A percentile compares a stretch with the other conserved stretches of the same genome.
Conservation (phyloP, 2,329 filamentous ascomycete species). For the Colletotrichum cordylinicola region DNA sequence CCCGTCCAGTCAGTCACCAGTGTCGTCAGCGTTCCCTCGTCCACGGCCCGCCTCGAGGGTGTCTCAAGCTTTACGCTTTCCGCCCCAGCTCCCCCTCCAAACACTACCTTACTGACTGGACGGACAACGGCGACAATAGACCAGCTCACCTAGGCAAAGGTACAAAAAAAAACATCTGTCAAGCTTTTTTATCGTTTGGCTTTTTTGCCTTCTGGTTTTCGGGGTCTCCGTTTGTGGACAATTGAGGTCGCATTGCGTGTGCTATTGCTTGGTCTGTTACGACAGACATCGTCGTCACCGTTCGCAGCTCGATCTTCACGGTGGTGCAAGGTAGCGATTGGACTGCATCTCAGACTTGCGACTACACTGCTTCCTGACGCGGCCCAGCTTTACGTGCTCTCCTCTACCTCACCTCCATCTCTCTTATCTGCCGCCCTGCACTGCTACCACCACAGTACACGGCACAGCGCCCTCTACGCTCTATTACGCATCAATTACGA, state of each 20-base stretch:
- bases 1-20: background rate
- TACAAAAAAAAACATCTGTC: background rate
- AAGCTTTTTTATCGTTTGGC: background rate
- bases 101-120: background rate
- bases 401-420: background rate
- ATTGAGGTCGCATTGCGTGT: background rate
- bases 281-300: background rate
- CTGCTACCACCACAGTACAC: background rate
- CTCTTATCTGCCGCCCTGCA: background rate
- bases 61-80: constrained; percentile 13
- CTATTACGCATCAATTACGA: constrained; percentile 29
- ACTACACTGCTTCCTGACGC: background rate
- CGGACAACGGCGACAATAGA: background rate
- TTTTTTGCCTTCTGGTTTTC: background rate
- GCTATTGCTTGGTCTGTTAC: background rate
- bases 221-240: background rate
- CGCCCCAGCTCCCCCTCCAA: background rate
- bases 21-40: background rate
- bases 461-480: background rate
- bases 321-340: background rate
- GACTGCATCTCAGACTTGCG: background rate
- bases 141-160: background rate
- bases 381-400: background rate
- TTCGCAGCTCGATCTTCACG: background rate
- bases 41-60: background rate